These are phyloP conservation scores for Fusarium praegraminearum DNA, from an alignment of 2,329 filamentous ascomycete genomes.

Conservation along the genomic window DNA sequence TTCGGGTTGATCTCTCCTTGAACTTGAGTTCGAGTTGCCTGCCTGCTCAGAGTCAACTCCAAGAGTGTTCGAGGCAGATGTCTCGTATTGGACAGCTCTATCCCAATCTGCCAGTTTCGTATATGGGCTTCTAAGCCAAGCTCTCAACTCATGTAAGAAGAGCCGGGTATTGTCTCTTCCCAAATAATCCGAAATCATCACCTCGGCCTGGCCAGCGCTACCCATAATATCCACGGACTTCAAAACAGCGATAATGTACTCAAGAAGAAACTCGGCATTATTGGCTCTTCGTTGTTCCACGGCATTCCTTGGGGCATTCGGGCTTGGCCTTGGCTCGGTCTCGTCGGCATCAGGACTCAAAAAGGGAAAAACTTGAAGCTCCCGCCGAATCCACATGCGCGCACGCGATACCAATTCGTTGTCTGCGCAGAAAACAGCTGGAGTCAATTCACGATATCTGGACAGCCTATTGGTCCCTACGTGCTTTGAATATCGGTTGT, in stretches of 20 bases:
- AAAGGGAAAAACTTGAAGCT: constrained; percentile 86
- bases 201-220: constrained; percentile 81
- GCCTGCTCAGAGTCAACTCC: not conserved
- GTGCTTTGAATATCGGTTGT: constrained; percentile 80
- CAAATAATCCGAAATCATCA: constrained; percentile 81
- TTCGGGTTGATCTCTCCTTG: not conserved
- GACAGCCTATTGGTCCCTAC: constrained; percentile 86
- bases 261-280: constrained; percentile 86
- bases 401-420: constrained; percentile 79
- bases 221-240: constrained; percentile 86
- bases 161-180: constrained; percentile 78
- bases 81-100: constrained; percentile 76
- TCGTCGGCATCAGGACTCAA: constrained; percentile 58
- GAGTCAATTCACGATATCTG: constrained; percentile 79
- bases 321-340: constrained; percentile 6
- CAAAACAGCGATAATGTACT: constrained; percentile 86
- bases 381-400: constrained; percentile 83
- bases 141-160: constrained; percentile 86
- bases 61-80: constrained; percentile 1
- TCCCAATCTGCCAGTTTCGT: constrained; percentile 82
- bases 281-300: constrained; percentile 60
- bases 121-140: constrained; percentile 86
- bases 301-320: constrained; percentile 4
- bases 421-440: constrained; percentile 72
- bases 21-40: not conserved